Conservation (phyloP, 208 protist genomes). For the Angomonas deanei region DNA sequence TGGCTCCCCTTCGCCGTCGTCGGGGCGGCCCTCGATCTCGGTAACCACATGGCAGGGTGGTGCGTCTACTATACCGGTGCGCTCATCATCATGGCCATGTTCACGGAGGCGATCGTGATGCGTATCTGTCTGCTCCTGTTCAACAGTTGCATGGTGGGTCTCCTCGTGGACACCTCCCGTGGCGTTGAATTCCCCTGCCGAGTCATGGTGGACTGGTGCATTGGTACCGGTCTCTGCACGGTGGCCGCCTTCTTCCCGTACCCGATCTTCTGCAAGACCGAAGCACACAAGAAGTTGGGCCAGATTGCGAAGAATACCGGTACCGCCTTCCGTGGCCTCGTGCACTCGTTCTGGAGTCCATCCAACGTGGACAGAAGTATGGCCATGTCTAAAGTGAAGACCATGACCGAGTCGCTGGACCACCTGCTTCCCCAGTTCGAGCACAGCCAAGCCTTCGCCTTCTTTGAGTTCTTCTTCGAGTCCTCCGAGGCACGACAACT, state of each 20-base stretch:
- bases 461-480: constrained; percentile 84
- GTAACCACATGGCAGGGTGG: constrained; percentile 57
- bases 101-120: constrained; percentile 63
- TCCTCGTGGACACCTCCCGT: constrained; percentile 35
- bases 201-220: constrained; percentile 84
- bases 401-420: constrained; percentile 68
- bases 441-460: constrained; percentile 57
- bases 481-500: constrained; percentile 52
- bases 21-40: constrained; percentile 47
- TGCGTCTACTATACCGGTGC: constrained; percentile 70
- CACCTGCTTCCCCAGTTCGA: constrained; percentile 48
- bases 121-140: constrained; percentile 85
- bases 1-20: constrained; percentile 77
- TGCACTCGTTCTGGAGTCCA: constrained; percentile 80
- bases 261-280: constrained; percentile 66
- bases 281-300: constrained; percentile 41
- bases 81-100: constrained; percentile 76
- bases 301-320: constrained; percentile 58
- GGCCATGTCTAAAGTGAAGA: constrained; percentile 74
- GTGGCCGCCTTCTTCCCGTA: constrained; percentile 73
- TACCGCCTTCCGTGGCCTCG: constrained; percentile 61
- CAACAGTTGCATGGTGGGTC: constrained; percentile 74
- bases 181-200: constrained; percentile 47
- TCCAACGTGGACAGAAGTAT: constrained; percentile 84
- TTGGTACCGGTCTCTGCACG: constrained; percentile 68